Percentiles rank a stretch among this genome's conserved stretches.
These are phyloP conservation scores for Lipomyces mesembrius DNA, from an alignment of 805 yeast species.

Conservation along the genomic window DNA sequence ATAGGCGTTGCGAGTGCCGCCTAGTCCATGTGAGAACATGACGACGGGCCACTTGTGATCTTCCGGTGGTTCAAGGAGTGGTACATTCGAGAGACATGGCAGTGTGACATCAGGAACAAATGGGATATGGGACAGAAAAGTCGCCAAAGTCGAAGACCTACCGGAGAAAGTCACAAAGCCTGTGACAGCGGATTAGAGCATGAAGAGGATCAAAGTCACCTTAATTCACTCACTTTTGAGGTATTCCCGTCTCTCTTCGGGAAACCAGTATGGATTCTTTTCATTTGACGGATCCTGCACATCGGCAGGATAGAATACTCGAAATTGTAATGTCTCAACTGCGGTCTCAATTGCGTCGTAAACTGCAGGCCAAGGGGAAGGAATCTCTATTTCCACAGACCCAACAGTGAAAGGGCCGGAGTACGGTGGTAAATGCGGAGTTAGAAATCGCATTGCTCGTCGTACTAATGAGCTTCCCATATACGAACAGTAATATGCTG, in stretches of 20 bases:
- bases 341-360: conserved; percentile 29
- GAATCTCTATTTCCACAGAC: conserved; percentile 36
- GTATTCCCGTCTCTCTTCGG: conserved; percentile 29
- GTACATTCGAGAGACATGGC: conserved; percentile 18
- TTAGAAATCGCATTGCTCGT: conserved; percentile 15
- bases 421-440: conserved; percentile 39
- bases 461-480: neutral
- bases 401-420: conserved; percentile 39
- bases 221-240: conserved; percentile 16
- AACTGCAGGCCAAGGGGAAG: conserved; percentile 31
- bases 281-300: neutral
- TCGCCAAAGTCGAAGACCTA: conserved; percentile 12
- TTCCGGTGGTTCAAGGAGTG: conserved; percentile 29
- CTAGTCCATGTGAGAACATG: conserved; percentile 39
- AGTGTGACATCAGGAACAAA: conserved; percentile 26
- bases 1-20: conserved; percentile 39
- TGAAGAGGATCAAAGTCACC: neutral
- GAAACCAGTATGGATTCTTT: conserved; percentile 36
- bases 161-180: conserved; percentile 21
- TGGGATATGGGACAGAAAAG: conserved; percentile 27
- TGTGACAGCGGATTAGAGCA: neutral
- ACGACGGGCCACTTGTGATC: conserved; percentile 37
- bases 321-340: conserved; percentile 36
- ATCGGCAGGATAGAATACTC: conserved; percentile 38
- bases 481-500: neutral